Conservation (phyloP, 345 rosid species). For the Eucalyptus pauciflora region DNA sequence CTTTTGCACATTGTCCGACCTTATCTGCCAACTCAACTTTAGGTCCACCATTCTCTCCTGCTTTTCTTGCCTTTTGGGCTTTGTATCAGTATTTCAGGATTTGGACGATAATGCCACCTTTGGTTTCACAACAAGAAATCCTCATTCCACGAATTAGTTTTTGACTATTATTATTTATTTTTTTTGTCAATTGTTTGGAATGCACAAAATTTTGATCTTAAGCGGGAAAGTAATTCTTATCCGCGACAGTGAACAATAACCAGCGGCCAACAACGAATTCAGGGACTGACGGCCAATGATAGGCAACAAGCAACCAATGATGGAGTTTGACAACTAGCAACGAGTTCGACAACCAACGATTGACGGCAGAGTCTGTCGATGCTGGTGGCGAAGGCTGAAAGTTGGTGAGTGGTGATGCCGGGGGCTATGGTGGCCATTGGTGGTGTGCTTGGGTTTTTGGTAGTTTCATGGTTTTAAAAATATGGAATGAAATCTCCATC, state of each 20-base stretch:
- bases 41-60: background rate
- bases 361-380: background rate
- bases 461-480: background rate
- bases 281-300: background rate
- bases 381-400: background rate
- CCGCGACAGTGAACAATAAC: background rate
- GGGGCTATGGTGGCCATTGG: background rate
- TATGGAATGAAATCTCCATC: background rate
- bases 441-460: background rate
- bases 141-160: background rate
- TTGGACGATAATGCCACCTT: background rate
- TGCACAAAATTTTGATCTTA: background rate
- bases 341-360: fast-evolving
- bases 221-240: background rate
- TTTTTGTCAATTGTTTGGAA: background rate
- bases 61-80: background rate
- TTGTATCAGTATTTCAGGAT: background rate
- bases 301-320: background rate
- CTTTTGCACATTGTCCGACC: background rate
- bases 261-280: background rate
- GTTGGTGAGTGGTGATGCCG: background rate
- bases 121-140: background rate
- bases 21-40: background rate
- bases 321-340: background rate
- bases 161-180: background rate